phyloP scores from a whole-genome alignment of 441 rosid genomes.

The Macaranga tanarius region DNA sequence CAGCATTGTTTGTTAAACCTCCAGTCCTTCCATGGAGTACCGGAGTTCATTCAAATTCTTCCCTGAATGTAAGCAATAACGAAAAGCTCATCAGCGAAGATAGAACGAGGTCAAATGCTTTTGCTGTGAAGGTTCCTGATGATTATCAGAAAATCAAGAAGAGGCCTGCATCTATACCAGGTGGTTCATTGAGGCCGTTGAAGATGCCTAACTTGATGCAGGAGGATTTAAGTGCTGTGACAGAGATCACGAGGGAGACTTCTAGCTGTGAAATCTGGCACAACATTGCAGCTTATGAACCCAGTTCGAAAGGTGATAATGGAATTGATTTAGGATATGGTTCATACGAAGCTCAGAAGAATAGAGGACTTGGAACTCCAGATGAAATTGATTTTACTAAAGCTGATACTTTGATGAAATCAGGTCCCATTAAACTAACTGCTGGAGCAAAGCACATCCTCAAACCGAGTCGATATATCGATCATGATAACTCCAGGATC shows the following conservation, averaged over 20 bases:
- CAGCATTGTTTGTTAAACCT: slow-evolving; percentile 8
- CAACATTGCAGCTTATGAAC: neutral
- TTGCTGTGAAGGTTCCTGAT: neutral
- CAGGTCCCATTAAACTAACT: slow-evolving; percentile 1
- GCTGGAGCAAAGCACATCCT: slow-evolving; percentile 14
- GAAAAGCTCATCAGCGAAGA: neutral
- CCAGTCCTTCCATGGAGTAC: slow-evolving; percentile 3
- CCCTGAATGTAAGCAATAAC: neutral
- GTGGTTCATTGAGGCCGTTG: neutral
- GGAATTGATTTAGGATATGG: neutral
- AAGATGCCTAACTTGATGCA: slow-evolving; percentile 10
- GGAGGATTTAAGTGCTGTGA: slow-evolving; percentile 1
- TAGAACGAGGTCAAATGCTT: neutral
- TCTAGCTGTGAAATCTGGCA: neutral
- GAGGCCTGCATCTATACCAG: neutral
- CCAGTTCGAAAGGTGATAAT: neutral
- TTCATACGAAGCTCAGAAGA: neutral
- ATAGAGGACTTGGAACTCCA: neutral
- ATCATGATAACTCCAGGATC: slow-evolving; percentile 5
- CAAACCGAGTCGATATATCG: neutral
- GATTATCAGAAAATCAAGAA: neutral
- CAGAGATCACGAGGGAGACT: neutral
- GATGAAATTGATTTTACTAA: neutral
- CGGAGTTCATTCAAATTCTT: neutral
- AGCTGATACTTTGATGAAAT: neutral